phyloP scores from a whole-genome alignment of 73 alveolate species.

The Paramecium pentaurelia region DNA sequence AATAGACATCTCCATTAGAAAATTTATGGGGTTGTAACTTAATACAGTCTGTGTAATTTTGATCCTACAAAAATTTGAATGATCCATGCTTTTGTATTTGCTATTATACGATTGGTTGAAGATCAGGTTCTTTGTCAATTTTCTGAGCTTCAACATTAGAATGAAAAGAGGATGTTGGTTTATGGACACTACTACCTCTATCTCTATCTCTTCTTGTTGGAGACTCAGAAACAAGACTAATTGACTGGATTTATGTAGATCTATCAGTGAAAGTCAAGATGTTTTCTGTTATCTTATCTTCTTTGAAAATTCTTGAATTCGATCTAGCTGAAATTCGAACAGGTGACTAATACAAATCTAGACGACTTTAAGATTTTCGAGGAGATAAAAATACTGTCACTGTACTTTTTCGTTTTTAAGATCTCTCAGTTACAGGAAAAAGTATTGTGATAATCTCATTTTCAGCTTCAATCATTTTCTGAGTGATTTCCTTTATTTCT shows the following conservation, averaged over 20 bases:
- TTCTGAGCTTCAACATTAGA: background rate
- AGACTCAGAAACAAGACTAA: background rate
- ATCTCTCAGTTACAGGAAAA: background rate
- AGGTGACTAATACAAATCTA: background rate
- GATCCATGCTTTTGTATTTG: background rate
- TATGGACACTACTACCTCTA: background rate
- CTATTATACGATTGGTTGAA: background rate
- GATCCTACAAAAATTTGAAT: background rate
- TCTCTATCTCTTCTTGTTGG: background rate
- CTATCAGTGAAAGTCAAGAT: background rate
- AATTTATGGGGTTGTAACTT: conserved; percentile 14
- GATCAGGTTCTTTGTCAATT: conserved; percentile 29
- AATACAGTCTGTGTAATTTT: background rate
- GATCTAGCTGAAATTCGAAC: background rate
- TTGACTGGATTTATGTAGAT: background rate
- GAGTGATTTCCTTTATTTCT: background rate
- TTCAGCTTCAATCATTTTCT: background rate
- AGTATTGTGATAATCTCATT: background rate
- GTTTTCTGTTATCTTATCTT: background rate
- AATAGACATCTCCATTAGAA: conserved; percentile 45
- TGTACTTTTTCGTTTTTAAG: background rate
- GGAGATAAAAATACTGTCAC: background rate
- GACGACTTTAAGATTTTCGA: background rate
- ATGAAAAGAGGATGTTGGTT: background rate
- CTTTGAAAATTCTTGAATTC: conserved; percentile 4